phyloP scores from a whole-genome alignment of 2,329 filamentous ascomycete genomes.

The Helotiales sp. region DNA sequence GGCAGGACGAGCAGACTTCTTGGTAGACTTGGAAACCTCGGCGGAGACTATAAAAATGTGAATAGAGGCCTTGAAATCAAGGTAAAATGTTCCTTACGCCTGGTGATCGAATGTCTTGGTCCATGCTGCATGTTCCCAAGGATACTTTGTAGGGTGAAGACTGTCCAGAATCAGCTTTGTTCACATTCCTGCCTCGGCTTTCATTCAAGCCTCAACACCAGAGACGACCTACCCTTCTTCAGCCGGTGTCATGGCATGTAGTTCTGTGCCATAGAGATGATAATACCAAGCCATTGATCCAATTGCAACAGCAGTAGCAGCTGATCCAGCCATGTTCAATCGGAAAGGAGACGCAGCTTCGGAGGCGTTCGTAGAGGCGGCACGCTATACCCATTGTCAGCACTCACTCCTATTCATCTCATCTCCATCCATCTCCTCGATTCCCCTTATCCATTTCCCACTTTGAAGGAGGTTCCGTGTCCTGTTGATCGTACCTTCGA shows the following conservation, averaged over 20 bases:
- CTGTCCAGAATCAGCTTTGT: constrained; percentile 49
- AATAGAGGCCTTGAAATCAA: constrained; percentile 9
- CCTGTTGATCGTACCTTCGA: constrained; percentile 67
- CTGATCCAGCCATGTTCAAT: constrained; percentile 82
- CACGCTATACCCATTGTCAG: constrained; percentile 55
- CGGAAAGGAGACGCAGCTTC: constrained; percentile 73
- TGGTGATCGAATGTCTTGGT: constrained; percentile 96
- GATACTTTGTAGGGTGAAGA: constrained; percentile 88
- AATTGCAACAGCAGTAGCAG: constrained; percentile 82
- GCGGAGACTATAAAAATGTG: constrained; percentile 67
- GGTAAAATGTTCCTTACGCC: constrained; percentile 64
- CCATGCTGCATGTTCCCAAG: constrained; percentile 92
- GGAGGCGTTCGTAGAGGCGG: constrained; percentile 66
- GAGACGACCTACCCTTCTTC: constrained; percentile 89
- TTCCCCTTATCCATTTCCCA: constrained; percentile 21
- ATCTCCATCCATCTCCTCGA: neutral
- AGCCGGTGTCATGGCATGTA: constrained; percentile 85
- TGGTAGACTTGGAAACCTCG: constrained; percentile 99
- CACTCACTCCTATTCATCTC: constrained; percentile 10
- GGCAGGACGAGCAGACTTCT: constrained; percentile 96
- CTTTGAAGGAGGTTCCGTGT: neutral
- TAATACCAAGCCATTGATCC: constrained; percentile 97
- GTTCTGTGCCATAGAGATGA: constrained; percentile 87
- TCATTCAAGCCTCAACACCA: constrained; percentile 1
- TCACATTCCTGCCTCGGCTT: neutral